Conservation (phyloP, 805 yeast genomes). For the Wickerhamiella slavikovae region DNA sequence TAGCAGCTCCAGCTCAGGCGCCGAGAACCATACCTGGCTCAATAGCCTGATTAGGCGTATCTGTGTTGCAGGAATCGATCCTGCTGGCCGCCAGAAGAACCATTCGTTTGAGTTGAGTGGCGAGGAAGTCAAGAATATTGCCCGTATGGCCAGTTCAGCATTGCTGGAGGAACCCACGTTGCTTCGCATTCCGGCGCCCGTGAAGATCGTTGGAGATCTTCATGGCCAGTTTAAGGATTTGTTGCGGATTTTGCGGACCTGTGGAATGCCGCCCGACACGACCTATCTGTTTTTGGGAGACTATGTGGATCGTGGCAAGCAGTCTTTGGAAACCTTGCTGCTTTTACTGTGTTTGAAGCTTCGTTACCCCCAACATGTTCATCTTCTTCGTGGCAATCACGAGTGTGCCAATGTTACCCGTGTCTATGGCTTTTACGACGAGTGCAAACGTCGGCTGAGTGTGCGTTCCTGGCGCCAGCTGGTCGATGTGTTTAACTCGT, state of each 20-base stretch:
- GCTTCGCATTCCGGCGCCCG: constrained; percentile 69
- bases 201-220: constrained; percentile 78
- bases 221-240: constrained; percentile 94
- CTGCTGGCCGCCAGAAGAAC: constrained; percentile 4
- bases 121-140: constrained; percentile 65
- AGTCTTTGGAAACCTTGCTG: constrained; percentile 78
- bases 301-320: constrained; percentile 96
- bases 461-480: constrained; percentile 83
- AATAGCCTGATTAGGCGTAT: constrained; percentile 11
- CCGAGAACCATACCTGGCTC: constrained; percentile 9
- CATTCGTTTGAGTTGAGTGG: constrained; percentile 58
- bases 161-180: constrained; percentile 79
- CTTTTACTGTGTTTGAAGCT: constrained; percentile 77
- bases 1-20: too few species aligned
- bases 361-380: constrained; percentile 88
- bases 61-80: constrained; percentile 11
- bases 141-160: constrained; percentile 68
- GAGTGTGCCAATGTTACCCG: constrained; percentile 95
- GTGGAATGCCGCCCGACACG: constrained; percentile 92
- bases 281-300: constrained; percentile 88
- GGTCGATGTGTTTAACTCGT: constrained; percentile 83
- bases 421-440: constrained; percentile 94
- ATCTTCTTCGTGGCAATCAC: constrained; percentile 87
- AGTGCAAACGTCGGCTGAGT: constrained; percentile 82
- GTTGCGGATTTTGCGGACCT: constrained; percentile 73